Conservation (phyloP, 2,329 filamentous ascomycete genomes). For the Amesomyces nigricolor region DNA sequence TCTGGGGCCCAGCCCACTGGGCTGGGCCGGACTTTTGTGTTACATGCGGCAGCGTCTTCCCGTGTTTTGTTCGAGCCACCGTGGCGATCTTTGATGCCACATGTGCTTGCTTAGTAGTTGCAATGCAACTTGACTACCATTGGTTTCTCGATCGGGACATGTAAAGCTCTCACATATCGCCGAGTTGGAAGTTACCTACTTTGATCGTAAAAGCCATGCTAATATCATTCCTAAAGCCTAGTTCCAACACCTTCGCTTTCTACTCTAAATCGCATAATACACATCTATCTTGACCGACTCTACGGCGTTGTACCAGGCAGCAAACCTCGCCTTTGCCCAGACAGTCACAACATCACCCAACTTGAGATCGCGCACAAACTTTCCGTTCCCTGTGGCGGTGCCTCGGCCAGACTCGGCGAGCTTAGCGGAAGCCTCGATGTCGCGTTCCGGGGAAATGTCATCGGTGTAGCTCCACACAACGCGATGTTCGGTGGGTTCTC, state of each 20-base stretch:
- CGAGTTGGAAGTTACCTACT: background rate
- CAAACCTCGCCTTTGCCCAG: constrained; percentile 55
- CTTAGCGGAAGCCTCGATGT: constrained; percentile 15
- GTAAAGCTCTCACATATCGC: too few relatives aligned
- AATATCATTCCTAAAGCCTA: background rate
- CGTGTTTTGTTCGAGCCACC: too few relatives aligned
- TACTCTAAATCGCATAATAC: constrained; percentile 45
- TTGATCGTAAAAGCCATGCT: background rate
- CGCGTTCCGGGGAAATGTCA: constrained; percentile 33
- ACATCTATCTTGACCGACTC: constrained; percentile 48
- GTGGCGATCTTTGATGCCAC: too few relatives aligned
- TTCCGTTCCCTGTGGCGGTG: constrained; percentile 44
- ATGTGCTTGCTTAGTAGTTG: too few relatives aligned
- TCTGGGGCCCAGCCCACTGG: too few relatives aligned
- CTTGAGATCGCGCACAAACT: constrained; percentile 50
- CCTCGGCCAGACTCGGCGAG: constrained; percentile 45
- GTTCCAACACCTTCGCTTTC: background rate
- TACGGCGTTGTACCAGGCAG: constrained; percentile 48
- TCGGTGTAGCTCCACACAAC: constrained; percentile 53
- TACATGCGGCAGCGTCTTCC: too few relatives aligned
- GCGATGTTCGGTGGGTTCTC: constrained; percentile 36
- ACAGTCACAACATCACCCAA: constrained; percentile 58
- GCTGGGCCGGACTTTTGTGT: too few relatives aligned
- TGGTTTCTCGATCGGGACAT: too few relatives aligned
- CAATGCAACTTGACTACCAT: too few relatives aligned